A percentile compares a stretch with the other conserved stretches of the same genome.
Evolutionary conservation across 139 green algal species (phyloP).

Genomic region (Volvox africanus): DNA sequence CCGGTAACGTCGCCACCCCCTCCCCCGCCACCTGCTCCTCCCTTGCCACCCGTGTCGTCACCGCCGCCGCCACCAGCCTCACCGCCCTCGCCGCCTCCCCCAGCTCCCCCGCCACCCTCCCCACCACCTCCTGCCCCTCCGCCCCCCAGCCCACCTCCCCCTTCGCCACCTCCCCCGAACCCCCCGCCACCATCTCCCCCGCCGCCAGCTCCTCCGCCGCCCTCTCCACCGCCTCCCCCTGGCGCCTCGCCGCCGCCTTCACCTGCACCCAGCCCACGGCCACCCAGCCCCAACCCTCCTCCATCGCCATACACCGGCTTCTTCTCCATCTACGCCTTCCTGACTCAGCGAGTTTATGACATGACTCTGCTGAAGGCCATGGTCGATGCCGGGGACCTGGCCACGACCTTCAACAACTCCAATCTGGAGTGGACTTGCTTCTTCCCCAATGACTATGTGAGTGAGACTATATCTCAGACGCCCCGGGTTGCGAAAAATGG

Average conservation of each 20-base stretch:
- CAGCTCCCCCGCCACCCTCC: not conserved
- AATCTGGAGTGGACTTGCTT: slow-evolving; percentile 22
- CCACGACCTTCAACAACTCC: not conserved
- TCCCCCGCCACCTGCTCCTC: not conserved
- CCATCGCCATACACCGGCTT: slow-evolving; percentile 10
- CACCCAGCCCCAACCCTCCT: slow-evolving; percentile 8
- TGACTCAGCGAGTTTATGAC: slow-evolving; percentile 11
- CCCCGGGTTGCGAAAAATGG: too few species aligned
- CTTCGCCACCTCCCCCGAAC: not conserved
- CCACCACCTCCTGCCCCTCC: slow-evolving; percentile 5
- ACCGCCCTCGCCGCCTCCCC: not conserved
- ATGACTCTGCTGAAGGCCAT: not conserved
- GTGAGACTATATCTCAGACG: not conserved
- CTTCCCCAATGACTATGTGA: slow-evolving; percentile 37
- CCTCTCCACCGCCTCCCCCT: not conserved
- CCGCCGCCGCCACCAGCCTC: not conserved
- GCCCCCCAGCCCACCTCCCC: not conserved
- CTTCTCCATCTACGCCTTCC: slow-evolving; percentile 8
- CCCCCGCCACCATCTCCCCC: not conserved
- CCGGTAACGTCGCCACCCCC: not conserved
- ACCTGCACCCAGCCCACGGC: not conserved
- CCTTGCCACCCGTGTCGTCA: not conserved
- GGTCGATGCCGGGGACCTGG: not conserved
- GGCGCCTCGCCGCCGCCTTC: not conserved
- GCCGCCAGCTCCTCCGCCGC: not conserved